Percentiles rank a stretch among this genome's conserved stretches.
Evolutionary conservation across 345 rosid species (phyloP).

Genomic region (Hibiscus syriacus): DNA sequence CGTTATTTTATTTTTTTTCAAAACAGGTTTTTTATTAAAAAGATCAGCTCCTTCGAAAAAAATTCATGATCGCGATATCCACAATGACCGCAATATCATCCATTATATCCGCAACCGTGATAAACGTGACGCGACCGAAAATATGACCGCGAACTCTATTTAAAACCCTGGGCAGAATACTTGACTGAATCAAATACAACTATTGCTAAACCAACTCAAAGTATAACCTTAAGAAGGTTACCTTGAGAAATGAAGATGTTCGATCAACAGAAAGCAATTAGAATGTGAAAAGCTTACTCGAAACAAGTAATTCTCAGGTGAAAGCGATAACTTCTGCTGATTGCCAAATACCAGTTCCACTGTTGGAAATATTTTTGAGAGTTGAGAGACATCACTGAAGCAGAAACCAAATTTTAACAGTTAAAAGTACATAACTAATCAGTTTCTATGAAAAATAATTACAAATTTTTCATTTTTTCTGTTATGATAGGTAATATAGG

Average conservation of each 20-base stretch:
- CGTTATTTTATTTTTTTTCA: no score
- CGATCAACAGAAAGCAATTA: slow-evolving; percentile 8
- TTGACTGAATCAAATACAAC: neutral
- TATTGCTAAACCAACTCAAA: neutral
- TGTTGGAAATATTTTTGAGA: slow-evolving; percentile 54
- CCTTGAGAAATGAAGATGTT: neutral
- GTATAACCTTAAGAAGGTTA: neutral
- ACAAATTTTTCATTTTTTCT: neutral
- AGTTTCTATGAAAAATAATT: neutral
- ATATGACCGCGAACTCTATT: no score
- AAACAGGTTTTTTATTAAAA: no score
- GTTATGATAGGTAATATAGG: slow-evolving; percentile 19
- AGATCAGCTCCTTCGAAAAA: no score
- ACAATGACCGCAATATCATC: no score
- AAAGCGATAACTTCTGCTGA: slow-evolving; percentile 55
- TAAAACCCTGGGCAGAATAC: no score
- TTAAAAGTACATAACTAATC: slow-evolving; percentile 13
- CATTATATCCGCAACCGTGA: no score
- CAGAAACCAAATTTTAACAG: slow-evolving; percentile 13
- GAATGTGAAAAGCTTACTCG: slow-evolving; percentile 38
- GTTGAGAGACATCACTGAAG: slow-evolving; percentile 47
- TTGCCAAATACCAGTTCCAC: slow-evolving; percentile 69
- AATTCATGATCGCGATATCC: no score
- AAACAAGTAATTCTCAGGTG: slow-evolving; percentile 93
- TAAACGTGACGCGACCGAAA: no score